These are phyloP conservation scores for Cucurbita argyrosperma DNA, from an alignment of 306 rosid genomes.

Conservation along the genomic window DNA sequence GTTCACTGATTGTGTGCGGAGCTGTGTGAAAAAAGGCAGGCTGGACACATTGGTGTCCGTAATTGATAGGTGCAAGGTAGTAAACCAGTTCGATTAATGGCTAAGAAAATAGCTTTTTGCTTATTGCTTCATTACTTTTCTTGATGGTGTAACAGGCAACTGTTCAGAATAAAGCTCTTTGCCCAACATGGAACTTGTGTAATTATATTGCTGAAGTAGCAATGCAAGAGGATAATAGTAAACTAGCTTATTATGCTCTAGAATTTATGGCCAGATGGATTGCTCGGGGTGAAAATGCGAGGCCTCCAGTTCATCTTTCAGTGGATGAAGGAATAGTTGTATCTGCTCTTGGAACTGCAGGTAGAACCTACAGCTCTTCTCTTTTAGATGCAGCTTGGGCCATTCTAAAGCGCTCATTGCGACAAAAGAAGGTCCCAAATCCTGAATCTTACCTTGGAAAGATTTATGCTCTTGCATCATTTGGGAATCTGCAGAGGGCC, in stretches of 20 bases:
- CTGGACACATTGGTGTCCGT: slow-evolving; percentile 61
- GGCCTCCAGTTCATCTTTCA: slow-evolving; percentile 43
- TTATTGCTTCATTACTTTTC: slow-evolving; percentile 10
- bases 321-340: slow-evolving; percentile 75
- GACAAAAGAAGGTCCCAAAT: slow-evolving; percentile 63
- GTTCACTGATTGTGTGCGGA: slow-evolving; percentile 38
- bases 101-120: not conserved
- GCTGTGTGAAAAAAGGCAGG: slow-evolving; percentile 45
- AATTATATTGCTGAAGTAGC: slow-evolving; percentile 48
- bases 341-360: slow-evolving; percentile 64
- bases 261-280: slow-evolving; percentile 87
- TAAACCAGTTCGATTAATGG: slow-evolving; percentile 12
- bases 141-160: slow-evolving; percentile 40
- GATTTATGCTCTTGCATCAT: slow-evolving; percentile 68
- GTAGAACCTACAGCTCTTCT: slow-evolving; percentile 52
- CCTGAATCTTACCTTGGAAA: slow-evolving; percentile 72
- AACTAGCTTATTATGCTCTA: slow-evolving; percentile 58
- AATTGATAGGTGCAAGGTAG: slow-evolving; percentile 79
- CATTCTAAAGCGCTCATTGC: slow-evolving; percentile 63
- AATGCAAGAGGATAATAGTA: slow-evolving; percentile 53
- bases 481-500: slow-evolving; percentile 72
- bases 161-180: slow-evolving; percentile 88
- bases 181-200: slow-evolving; percentile 74
- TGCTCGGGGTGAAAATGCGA: slow-evolving; percentile 59
- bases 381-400: slow-evolving; percentile 80